These are phyloP conservation scores for Brassica incana DNA, from an alignment of 345 rosid species.

Conservation along the genomic window DNA sequence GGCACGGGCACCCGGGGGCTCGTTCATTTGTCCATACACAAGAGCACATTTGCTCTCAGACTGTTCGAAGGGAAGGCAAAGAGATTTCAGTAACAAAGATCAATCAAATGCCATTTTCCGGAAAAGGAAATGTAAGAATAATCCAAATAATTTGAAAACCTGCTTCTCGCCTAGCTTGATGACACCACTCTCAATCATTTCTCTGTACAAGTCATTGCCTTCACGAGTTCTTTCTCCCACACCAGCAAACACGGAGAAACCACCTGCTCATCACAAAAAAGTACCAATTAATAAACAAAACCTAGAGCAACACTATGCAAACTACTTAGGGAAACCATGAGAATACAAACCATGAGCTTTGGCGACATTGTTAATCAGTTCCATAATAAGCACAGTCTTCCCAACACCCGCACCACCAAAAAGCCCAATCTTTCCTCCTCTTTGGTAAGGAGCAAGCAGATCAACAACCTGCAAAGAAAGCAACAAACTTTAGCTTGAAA, in stretches of 20 bases:
- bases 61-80: conserved; percentile 30
- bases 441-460: conserved; percentile 97
- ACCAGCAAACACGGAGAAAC: conserved; percentile 99
- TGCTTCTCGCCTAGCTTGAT: conserved; percentile 98
- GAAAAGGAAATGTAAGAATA: not conserved
- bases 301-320: too few relatives aligned
- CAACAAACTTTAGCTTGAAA: not conserved
- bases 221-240: conserved; percentile 98
- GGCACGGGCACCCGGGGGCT: conserved; percentile 99
- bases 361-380: conserved; percentile 95
- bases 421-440: conserved; percentile 99
- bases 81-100: not conserved
- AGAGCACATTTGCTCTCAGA: conserved; percentile 96
- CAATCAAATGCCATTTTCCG: not conserved
- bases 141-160: conserved; percentile 41
- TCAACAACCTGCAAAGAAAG: conserved; percentile 67
- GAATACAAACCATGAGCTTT: conserved; percentile 81
- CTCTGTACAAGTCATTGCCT: conserved; percentile 97
- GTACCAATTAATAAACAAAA: not conserved
- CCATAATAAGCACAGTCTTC: conserved; percentile 97
- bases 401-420: conserved; percentile 99
- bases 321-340: too few relatives aligned
- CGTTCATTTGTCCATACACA: conserved; percentile 99
- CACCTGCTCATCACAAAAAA: conserved; percentile 62
- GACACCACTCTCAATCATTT: conserved; percentile 99